Percentiles rank a stretch among this genome's conserved stretches.
Conservation (phyloP, 2,329 filamentous ascomycete species). For the Eutypella sp. region DNA sequence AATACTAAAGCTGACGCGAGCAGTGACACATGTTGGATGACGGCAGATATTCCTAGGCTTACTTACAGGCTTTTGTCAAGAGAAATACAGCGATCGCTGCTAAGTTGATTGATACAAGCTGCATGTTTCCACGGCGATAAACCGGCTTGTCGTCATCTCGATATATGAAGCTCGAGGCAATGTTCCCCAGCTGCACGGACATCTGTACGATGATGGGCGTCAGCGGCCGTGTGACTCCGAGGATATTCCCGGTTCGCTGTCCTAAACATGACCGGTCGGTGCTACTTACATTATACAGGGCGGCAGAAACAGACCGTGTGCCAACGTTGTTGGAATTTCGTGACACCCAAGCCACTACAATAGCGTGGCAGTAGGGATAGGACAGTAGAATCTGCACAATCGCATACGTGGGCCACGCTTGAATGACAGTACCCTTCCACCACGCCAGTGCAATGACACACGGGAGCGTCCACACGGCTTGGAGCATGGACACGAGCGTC, state of each 20-base stretch:
- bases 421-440: constrained; percentile 36
- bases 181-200: constrained; percentile 30
- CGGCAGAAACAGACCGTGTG: constrained; percentile 53
- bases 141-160: constrained; percentile 48
- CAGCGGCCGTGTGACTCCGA: background rate
- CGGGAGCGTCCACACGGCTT: constrained; percentile 51
- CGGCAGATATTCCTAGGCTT: background rate
- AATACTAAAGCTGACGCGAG: too few species aligned
- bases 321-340: constrained; percentile 56
- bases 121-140: constrained; percentile 50
- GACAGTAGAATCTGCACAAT: constrained; percentile 44
- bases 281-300: constrained; percentile 47
- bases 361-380: constrained; percentile 54
- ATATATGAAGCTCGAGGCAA: constrained; percentile 42
- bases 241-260: background rate
- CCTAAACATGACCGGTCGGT: background rate
- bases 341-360: constrained; percentile 54
- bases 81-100: constrained; percentile 47
- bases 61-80: constrained; percentile 38
- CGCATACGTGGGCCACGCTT: constrained; percentile 47
- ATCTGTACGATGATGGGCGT: constrained; percentile 20
- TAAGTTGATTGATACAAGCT: constrained; percentile 44
- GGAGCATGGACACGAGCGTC: constrained; percentile 39
- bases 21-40: background rate
- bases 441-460: constrained; percentile 45